These are phyloP conservation scores for Diaporthe vaccinii DNA, from an alignment of 2,329 filamentous ascomycete genomes.

Conservation along the genomic window DNA sequence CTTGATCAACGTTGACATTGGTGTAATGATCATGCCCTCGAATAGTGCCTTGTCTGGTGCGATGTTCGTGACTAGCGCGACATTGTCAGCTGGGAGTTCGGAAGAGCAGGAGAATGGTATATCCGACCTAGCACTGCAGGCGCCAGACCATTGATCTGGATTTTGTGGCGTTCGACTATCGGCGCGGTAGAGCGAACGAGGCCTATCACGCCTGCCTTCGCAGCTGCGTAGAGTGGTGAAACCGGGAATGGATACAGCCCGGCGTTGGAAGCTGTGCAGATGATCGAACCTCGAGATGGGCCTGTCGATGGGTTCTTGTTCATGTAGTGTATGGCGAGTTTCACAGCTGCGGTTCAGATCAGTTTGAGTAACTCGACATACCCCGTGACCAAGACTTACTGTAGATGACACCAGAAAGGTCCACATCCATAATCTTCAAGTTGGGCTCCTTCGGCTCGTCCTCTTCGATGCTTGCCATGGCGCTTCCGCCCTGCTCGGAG, in stretches of 20 bases:
- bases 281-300: conserved; percentile 57
- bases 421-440: conserved; percentile 55
- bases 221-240: conserved; percentile 63
- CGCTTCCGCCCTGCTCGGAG: conserved; percentile 54
- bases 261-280: conserved; percentile 67
- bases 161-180: conserved; percentile 54
- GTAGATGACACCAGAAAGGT: conserved; percentile 57
- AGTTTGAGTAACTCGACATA: not conserved
- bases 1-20: conserved; percentile 60
- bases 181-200: conserved; percentile 62
- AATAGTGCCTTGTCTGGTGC: conserved; percentile 59
- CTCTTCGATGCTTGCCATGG: conserved; percentile 46
- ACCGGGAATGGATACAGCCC: conserved; percentile 65
- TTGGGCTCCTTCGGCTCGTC: conserved; percentile 52
- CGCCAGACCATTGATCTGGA: conserved; percentile 65
- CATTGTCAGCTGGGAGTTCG: conserved; percentile 18
- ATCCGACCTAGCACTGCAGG: conserved; percentile 63
- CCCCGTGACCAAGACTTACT: conserved; percentile 50
- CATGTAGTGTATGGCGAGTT: conserved; percentile 65
- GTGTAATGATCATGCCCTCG: conserved; percentile 63
- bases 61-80: conserved; percentile 58
- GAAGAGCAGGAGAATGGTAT: not conserved
- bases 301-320: conserved; percentile 49
- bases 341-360: conserved; percentile 55
- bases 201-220: conserved; percentile 63